These are phyloP conservation scores for Hirsutella rhossiliensis DNA, from an alignment of 2,329 filamentous ascomycete species.

Conservation along the genomic window DNA sequence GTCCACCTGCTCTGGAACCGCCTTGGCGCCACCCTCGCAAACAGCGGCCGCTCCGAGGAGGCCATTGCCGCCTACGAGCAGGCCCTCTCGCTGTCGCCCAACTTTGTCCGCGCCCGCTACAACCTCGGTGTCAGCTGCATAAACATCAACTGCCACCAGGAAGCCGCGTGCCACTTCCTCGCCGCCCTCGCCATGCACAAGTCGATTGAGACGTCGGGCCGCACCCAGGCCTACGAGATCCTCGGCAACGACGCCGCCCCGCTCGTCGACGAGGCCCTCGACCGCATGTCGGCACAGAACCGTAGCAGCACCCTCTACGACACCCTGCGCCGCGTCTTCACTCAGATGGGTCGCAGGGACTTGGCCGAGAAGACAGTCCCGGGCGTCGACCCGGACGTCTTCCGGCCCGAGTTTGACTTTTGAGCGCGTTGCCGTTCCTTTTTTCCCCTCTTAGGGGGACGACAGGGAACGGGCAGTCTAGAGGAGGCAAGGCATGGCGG, in stretches of 20 bases:
- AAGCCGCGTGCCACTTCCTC: conserved; percentile 86
- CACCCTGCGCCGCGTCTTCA: conserved; percentile 88
- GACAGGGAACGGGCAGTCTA: no score
- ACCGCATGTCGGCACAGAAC: conserved; percentile 87
- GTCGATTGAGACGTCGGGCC: conserved; percentile 74
- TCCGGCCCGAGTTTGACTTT: conserved; percentile 87
- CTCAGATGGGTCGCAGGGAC: conserved; percentile 84
- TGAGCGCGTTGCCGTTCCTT: conserved; percentile 15
- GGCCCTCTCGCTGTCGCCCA: conserved; percentile 77
- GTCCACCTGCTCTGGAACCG: conserved; percentile 95
- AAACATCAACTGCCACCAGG: conserved; percentile 89
- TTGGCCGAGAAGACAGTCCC: conserved; percentile 76
- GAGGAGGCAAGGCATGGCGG: no score
- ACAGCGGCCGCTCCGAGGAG: conserved; percentile 86
- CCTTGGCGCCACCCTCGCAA: conserved; percentile 88
- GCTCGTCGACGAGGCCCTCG: conserved; percentile 57
- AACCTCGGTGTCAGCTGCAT: conserved; percentile 95
- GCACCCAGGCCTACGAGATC: conserved; percentile 73
- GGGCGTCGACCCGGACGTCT: conserved; percentile 82
- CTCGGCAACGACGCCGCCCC: conserved; percentile 41
- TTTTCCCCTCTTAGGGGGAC: no score
- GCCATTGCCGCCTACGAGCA: conserved; percentile 95
- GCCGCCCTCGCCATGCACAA: conserved; percentile 94
- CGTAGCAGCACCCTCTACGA: conserved; percentile 95
- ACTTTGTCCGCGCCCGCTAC: conserved; percentile 94